Conservation (phyloP, 192 early-diverging fungal species). For the Diversispora epigaea region DNA sequence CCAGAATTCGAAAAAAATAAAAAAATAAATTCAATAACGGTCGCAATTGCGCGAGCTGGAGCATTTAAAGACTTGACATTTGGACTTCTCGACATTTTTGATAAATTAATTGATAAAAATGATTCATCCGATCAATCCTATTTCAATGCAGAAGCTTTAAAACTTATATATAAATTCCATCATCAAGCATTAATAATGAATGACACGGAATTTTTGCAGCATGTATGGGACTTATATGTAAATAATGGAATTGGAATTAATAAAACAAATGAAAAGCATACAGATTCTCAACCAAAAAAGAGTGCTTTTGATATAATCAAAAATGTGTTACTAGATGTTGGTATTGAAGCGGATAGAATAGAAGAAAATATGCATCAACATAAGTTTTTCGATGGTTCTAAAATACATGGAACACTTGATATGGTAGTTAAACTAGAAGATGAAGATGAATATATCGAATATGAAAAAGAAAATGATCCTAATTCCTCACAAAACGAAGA, state of each 20-base stretch:
- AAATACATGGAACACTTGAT: slow-evolving; percentile 37
- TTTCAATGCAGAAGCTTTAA: not conserved
- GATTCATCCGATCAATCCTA: not conserved
- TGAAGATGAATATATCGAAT: slow-evolving; percentile 29
- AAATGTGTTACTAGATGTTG: slow-evolving; percentile 44
- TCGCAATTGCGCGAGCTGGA: not conserved
- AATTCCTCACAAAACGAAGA: too few species aligned
- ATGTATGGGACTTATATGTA: not conserved
- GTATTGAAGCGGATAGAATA: slow-evolving; percentile 43
- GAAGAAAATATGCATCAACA: slow-evolving; percentile 45
- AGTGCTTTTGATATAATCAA: slow-evolving; percentile 32
- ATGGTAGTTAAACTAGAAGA: slow-evolving; percentile 46
- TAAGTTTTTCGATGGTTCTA: slow-evolving; percentile 29
- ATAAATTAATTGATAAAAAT: slow-evolving; percentile 2
- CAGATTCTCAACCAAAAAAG: not conserved
- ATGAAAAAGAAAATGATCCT: slow-evolving; percentile 31
- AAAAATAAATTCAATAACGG: not conserved
- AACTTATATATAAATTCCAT: not conserved
- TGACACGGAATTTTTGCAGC: not conserved
- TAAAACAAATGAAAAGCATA: not conserved
- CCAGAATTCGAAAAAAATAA: not conserved
- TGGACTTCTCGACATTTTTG: not conserved
- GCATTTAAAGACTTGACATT: not conserved
- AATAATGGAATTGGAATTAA: not conserved
- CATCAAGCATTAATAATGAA: not conserved